Evolutionary conservation across 2,329 filamentous ascomycete species (phyloP).

Genomic region (Cadophora sp.): DNA sequence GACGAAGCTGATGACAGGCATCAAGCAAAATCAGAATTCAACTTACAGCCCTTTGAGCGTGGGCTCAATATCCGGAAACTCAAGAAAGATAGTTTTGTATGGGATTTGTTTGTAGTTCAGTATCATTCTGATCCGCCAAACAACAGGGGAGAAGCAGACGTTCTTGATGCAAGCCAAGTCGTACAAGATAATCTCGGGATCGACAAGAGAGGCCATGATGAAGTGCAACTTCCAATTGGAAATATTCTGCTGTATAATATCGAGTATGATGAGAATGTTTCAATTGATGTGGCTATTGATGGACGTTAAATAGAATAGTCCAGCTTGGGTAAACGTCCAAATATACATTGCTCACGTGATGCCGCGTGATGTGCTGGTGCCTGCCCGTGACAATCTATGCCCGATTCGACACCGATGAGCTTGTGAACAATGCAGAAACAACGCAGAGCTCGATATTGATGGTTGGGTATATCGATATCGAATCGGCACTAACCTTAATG

Average conservation of each 20-base stretch:
- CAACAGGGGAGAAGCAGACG: slow-evolving; percentile 50
- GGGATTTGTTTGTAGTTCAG: slow-evolving; percentile 52
- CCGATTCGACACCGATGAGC: neutral
- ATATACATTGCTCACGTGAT: neutral
- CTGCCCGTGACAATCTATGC: neutral
- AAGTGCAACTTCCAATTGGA: neutral
- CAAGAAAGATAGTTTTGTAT: slow-evolving; percentile 50
- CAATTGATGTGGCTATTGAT: too few species aligned
- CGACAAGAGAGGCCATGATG: slow-evolving; percentile 21
- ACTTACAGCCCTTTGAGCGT: slow-evolving; percentile 50
- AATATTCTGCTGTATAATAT: too few species aligned
- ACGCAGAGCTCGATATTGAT: neutral
- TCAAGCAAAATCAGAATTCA: neutral
- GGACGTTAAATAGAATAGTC: neutral
- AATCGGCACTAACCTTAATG: neutral
- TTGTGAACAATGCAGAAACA: neutral
- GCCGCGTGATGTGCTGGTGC: neutral
- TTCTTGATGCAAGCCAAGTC: slow-evolving; percentile 50
- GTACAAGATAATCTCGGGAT: slow-evolving; percentile 49
- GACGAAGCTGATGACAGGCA: neutral
- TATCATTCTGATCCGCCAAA: slow-evolving; percentile 52
- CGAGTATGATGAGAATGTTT: too few species aligned
- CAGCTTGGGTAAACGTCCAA: too few species aligned
- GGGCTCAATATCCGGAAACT: slow-evolving; percentile 51
- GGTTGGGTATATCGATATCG: neutral